Evolutionary conservation across 495 filamentous ascomycete species (phyloP).

Genomic region (Trichoderma virens): DNA sequence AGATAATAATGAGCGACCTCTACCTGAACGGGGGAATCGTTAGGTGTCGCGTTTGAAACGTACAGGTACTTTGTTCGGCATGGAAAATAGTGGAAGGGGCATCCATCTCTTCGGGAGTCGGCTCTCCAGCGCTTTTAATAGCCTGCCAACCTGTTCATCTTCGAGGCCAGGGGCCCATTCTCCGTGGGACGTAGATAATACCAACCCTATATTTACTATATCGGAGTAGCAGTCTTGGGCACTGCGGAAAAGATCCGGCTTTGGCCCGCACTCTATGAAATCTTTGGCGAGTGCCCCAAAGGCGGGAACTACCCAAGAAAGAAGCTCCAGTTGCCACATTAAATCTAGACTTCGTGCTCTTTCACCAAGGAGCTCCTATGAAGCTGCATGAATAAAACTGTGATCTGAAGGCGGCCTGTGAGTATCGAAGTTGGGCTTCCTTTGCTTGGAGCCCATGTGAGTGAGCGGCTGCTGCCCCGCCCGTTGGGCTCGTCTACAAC

Average conservation of each 20-base stretch:
- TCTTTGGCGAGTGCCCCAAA: not conserved
- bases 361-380: not conserved
- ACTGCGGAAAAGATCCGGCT: not conserved
- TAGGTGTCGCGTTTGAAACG: not conserved
- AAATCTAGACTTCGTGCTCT: not conserved
- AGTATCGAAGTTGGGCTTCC: not conserved
- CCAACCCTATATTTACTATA: not conserved
- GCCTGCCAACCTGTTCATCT: not conserved
- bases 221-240: not conserved
- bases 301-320: not conserved
- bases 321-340: not conserved
- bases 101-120: not conserved
- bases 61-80: not conserved
- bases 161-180: not conserved
- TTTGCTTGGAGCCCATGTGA: not conserved
- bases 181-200: not conserved
- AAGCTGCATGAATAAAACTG: not conserved
- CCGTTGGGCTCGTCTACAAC: not conserved
- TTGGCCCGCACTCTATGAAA: not conserved
- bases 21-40: not conserved
- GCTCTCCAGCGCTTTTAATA: not conserved
- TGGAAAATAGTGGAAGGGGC: not conserved
- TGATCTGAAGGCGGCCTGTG: not conserved
- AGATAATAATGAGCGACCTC: not conserved
- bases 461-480: not conserved